phyloP scores from a whole-genome alignment of 805 yeast genomes.

The Wickerhamiella brachini region DNA sequence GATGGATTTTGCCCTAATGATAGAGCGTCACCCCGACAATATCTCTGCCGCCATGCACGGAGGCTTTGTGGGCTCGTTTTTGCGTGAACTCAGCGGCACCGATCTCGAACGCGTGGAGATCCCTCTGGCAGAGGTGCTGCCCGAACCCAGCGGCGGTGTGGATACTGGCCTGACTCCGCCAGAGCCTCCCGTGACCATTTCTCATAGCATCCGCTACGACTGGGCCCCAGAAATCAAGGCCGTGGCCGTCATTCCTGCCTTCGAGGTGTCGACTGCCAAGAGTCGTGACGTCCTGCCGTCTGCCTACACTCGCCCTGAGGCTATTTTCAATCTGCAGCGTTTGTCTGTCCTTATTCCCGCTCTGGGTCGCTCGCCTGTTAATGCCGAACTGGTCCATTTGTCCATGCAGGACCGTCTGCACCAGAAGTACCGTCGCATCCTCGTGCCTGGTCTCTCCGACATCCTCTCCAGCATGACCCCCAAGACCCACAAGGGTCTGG shows the following conservation, averaged over 20 bases:
- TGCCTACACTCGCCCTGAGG: slow-evolving; percentile 62
- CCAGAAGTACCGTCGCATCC: slow-evolving; percentile 88
- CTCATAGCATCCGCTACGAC: slow-evolving; percentile 74
- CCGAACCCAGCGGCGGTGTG: slow-evolving; percentile 58
- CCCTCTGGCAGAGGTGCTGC: slow-evolving; percentile 74
- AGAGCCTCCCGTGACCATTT: slow-evolving; percentile 73
- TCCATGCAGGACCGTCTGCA: slow-evolving; percentile 96
- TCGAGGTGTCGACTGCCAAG: slow-evolving; percentile 86
- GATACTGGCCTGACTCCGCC: slow-evolving; percentile 60
- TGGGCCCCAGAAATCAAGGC: slow-evolving; percentile 79
- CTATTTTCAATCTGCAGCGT: slow-evolving; percentile 87
- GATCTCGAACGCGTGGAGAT: slow-evolving; percentile 68
- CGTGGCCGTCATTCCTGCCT: slow-evolving; percentile 82
- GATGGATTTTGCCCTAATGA: slow-evolving; percentile 90
- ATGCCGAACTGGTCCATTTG: slow-evolving; percentile 69
- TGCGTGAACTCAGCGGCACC: slow-evolving; percentile 60
- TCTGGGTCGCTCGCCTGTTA: slow-evolving; percentile 70
- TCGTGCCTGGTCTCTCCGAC: slow-evolving; percentile 82
- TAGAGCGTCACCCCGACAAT: slow-evolving; percentile 97
- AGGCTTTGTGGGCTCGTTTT: slow-evolving; percentile 91
- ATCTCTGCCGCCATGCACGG: slow-evolving; percentile 99
- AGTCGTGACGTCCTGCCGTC: slow-evolving; percentile 82
- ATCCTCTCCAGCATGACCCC: slow-evolving; percentile 74
- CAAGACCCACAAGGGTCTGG: slow-evolving; percentile 61
- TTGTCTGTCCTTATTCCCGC: slow-evolving; percentile 87